A percentile compares a stretch with the other conserved stretches of the same genome.
Conservation (phyloP, 192 early-diverging fungal species). For the Gonapodya prolifera region DNA sequence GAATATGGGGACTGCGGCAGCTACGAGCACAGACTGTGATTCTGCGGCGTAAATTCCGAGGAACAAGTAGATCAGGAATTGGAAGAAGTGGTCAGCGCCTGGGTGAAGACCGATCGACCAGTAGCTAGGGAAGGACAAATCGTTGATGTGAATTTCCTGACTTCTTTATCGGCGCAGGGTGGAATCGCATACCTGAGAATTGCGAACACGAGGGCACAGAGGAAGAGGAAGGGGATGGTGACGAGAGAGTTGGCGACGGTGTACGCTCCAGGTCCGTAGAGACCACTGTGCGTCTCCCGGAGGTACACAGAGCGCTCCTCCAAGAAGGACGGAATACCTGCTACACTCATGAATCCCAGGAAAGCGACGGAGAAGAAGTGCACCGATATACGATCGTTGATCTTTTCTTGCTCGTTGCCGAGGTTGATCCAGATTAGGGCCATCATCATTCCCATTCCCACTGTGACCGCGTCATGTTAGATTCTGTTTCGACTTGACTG, state of each 20-base stretch:
- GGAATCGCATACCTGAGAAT: too few species aligned
- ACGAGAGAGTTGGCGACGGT: slow-evolving; percentile 22
- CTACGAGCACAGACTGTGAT: slow-evolving; percentile 17
- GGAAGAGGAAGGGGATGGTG: slow-evolving; percentile 16
- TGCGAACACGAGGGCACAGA: slow-evolving; percentile 19
- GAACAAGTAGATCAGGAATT: slow-evolving; percentile 22
- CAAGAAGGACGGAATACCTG: slow-evolving; percentile 25
- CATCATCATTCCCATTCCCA: neutral
- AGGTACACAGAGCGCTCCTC: slow-evolving; percentile 28
- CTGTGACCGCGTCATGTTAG: neutral
- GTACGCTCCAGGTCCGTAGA: slow-evolving; percentile 28
- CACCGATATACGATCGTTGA: slow-evolving; percentile 18
- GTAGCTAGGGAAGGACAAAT: too few species aligned
- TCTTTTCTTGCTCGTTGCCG: slow-evolving; percentile 13
- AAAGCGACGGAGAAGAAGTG: slow-evolving; percentile 23
- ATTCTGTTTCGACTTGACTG: neutral
- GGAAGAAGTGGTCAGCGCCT: slow-evolving; percentile 20
- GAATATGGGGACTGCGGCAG: slow-evolving; percentile 24
- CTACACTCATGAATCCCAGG: slow-evolving; percentile 22
- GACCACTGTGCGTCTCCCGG: slow-evolving; percentile 31
- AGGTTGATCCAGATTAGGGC: slow-evolving; percentile 10
- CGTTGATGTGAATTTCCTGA: too few species aligned
- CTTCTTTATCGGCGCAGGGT: too few species aligned
- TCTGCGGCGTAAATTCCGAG: slow-evolving; percentile 24
- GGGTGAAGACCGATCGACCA: slow-evolving; percentile 14